Evolutionary conservation across 208 protist genomes (phyloP), one percentile per base, ranked within the genome.

Genomic region (Leishmania gerbilli): DNA sequence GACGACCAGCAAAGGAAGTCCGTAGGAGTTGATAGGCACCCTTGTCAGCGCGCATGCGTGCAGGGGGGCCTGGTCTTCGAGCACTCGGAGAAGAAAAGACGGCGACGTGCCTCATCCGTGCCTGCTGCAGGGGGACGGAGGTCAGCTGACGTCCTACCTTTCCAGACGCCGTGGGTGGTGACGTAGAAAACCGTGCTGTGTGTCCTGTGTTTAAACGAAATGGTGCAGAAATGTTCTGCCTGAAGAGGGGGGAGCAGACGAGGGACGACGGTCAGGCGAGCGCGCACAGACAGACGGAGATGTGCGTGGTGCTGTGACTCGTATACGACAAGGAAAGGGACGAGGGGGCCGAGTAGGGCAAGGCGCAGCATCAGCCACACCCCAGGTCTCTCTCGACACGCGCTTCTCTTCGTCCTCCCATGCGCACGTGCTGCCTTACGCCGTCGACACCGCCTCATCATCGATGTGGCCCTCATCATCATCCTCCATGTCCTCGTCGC

Each of bases 401-500:
- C 11, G 45, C 3, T 21, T 21, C 9, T 0, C 37, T 13, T 51
- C 42, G 6, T 9, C 17, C 4, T 7, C 13, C 60, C 72, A 62
- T 31, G 40, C 51, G 11, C 71, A 75, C 71, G 37, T 11, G 31
- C 4, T 21, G 15, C 71, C 9, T 27, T 76, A 62, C 7, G 31
- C 53, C 31, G 74, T 56, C 34, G 17, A 40, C 68, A 34, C 76
- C 49, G 65, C 56, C 37, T 34, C 80, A 24, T 74, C 75, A 9
- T n/a, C 75, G 9, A 71, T 55, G 11, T 51, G 24, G 7, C 55
- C 74, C 53, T 62, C 76, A 9, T 68, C 42, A 17, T 76, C 81
- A 13, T 76, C 58, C 1, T 80, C 76, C 7, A 77, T 67, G 21
- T 69, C n/a, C 21, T 69, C 78, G 8, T 79, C 77, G 1, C 72